phyloP scores from a whole-genome alignment of 2,329 filamentous ascomycete genomes.

The Kalaharituber pfeilii region DNA sequence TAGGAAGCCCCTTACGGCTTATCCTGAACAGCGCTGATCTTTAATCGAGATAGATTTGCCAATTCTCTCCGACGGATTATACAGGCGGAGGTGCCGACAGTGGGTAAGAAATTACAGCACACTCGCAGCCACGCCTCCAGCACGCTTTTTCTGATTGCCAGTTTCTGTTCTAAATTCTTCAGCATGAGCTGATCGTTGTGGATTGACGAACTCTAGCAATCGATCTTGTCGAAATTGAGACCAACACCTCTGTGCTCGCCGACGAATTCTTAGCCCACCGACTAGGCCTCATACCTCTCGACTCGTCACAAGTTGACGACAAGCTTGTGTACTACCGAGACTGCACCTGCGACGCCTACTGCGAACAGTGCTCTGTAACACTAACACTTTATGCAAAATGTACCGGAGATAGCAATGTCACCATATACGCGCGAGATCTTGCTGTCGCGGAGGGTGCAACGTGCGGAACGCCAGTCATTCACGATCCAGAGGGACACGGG shows the following conservation, averaged over 20 bases:
- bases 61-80: conserved; percentile 84
- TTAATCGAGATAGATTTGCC: conserved; percentile 43
- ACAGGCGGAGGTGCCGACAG: conserved; percentile 81
- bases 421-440: conserved; percentile 81
- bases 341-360: conserved; percentile 92
- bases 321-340: conserved; percentile 74
- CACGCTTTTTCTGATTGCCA: neutral
- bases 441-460: conserved; percentile 37
- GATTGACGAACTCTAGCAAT: conserved; percentile 39
- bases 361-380: conserved; percentile 75
- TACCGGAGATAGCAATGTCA: conserved; percentile 73
- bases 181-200: no score
- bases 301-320: conserved; percentile 64
- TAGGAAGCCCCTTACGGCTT: no score
- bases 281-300: conserved; percentile 74
- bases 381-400: conserved; percentile 74
- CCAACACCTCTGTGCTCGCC: conserved; percentile 86
- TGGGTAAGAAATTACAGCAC: conserved; percentile 27
- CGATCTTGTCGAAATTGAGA: conserved; percentile 81
- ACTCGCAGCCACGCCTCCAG: no score
- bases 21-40: no score
- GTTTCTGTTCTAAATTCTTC: neutral
- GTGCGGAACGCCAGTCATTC: conserved; percentile 21
- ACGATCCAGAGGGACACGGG: conserved; percentile 62
- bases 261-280: conserved; percentile 93